Base-by-base conservation (phyloP, 23 red algal species). In the Agarophyton chilense region DNA sequence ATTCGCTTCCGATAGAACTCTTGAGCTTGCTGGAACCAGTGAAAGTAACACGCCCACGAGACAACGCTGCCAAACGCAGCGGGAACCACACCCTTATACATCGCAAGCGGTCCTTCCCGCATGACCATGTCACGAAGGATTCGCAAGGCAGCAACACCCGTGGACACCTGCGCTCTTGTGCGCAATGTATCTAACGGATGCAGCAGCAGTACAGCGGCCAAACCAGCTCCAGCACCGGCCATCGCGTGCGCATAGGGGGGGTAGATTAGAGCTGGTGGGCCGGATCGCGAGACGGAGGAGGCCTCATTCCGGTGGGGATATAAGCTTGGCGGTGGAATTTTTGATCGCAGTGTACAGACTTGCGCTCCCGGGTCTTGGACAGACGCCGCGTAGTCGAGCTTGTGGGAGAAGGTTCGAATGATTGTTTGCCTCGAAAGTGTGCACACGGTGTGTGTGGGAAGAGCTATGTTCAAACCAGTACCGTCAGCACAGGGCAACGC, bases 141-240 rank as follows among this genome's bases (percentile, higher is more conserved):
- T 43, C 72, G 77, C 42, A 78, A 80, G 17, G 85, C 53, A n/a
- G 75, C 67, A 31, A 34, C 57, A 5, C 47, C 26, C 26, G 77
- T 52, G 9, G 79, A 53, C 49, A 65, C 52, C 65, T 99, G 97
- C 34, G 91, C 70, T 22, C 84, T 41, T 25, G 97, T 99, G n/a
- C 84, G 87, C 17, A 99, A 61, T 22, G 93, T 94, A 72, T 99
- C 97, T 39, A 99, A 84, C 1, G 97, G 97, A 66, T 99, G 97
- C 29, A 99, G 80, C 3, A 89, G 60, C 17, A 93, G 19, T 19
- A 91, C 90, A 25, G 81, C 57, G 55, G 89, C 83, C 26, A 92
- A 56, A 36, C 94, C 94, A 47, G 72, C 94, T 28, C 72, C 53
- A 0, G 83, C 82, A 11, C 94, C 94, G 28, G 94, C 94, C 9